These are phyloP conservation scores for Dujonia santamariae DNA, from an alignment of 1,139 yeast genomes.

Conservation along the genomic window DNA sequence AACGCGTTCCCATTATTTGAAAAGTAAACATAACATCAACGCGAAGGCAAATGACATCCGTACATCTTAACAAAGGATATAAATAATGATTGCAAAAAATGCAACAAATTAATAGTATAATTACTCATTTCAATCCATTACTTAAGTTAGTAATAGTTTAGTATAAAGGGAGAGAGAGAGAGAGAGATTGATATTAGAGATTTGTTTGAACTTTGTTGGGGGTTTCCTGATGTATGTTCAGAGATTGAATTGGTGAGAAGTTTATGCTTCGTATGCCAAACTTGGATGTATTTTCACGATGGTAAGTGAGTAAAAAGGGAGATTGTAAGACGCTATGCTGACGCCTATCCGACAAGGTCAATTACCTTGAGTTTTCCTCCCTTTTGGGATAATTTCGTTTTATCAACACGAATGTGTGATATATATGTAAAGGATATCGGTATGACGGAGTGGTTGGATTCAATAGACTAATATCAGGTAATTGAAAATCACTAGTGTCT, in stretches of 20 bases:
- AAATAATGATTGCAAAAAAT: too few relatives aligned
- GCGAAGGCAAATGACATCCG: slow-evolving; percentile 4
- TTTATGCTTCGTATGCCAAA: background rate
- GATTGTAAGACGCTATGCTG: background rate
- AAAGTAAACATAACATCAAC: slow-evolving; percentile 2
- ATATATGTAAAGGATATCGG: background rate
- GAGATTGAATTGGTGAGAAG: too few relatives aligned
- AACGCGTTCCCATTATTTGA: slow-evolving; percentile 3
- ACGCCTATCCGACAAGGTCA: too few relatives aligned
- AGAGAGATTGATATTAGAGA: background rate
- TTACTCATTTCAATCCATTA: background rate
- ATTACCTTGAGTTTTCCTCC: too few relatives aligned
- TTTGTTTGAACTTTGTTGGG: too few relatives aligned
- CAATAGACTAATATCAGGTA: too few relatives aligned
- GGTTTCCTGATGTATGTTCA: too few relatives aligned
- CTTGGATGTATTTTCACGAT: background rate
- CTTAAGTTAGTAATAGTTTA: slow-evolving; percentile 1
- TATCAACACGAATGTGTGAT: background rate
- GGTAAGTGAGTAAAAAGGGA: background rate
- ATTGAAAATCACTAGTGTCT: too few relatives aligned
- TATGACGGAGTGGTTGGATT: background rate
- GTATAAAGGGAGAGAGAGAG: too few relatives aligned
- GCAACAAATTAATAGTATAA: slow-evolving; percentile 1
- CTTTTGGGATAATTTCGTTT: too few relatives aligned
- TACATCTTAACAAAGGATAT: too few relatives aligned